Conservation (phyloP, 2,329 filamentous ascomycete species). For the Xylaria digitata region DNA sequence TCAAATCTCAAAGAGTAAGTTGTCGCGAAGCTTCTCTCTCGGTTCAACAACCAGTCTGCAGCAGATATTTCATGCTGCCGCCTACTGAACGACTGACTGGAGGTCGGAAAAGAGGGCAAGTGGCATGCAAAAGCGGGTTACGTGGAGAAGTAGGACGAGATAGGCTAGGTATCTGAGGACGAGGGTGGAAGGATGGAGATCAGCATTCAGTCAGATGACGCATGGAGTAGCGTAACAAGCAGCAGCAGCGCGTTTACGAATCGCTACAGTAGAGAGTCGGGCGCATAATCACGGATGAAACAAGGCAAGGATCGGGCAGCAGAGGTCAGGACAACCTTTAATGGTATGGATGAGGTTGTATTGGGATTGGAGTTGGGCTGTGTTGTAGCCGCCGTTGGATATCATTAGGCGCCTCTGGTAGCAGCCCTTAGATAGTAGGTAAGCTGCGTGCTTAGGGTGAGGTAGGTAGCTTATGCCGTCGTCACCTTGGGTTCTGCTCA, state of each 20-base stretch:
- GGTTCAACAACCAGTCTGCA: conserved; percentile 7
- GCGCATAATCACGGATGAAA: conserved; percentile 40
- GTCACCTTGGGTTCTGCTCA: too few relatives aligned
- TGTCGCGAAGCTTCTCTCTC: conserved; percentile 16
- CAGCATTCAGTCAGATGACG: conserved; percentile 36
- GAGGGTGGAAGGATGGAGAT: conserved; percentile 31
- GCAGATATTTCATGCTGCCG: conserved; percentile 15
- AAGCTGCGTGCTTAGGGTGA: too few relatives aligned
- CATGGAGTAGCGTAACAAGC: conserved; percentile 41
- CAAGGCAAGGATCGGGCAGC: conserved; percentile 32
- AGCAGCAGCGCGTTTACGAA: conserved; percentile 41
- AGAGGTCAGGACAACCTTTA: conserved; percentile 18
- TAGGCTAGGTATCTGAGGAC: conserved; percentile 23
- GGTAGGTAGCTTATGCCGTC: neutral
- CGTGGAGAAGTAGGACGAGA: conserved; percentile 27
- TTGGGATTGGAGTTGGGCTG: conserved; percentile 39
- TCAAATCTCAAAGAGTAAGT: neutral
- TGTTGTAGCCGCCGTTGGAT: conserved; percentile 37
- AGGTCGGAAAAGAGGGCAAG: conserved; percentile 5
- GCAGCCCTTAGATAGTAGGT: neutral
- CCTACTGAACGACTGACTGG: neutral
- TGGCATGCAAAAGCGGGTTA: conserved; percentile 32
- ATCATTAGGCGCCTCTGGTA: conserved; percentile 37
- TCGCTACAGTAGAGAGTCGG: conserved; percentile 29
- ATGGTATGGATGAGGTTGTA: conserved; percentile 30